Base-by-base conservation (phyloP, 306 rosid genomes). In the Cucurbita argyrosperma region DNA sequence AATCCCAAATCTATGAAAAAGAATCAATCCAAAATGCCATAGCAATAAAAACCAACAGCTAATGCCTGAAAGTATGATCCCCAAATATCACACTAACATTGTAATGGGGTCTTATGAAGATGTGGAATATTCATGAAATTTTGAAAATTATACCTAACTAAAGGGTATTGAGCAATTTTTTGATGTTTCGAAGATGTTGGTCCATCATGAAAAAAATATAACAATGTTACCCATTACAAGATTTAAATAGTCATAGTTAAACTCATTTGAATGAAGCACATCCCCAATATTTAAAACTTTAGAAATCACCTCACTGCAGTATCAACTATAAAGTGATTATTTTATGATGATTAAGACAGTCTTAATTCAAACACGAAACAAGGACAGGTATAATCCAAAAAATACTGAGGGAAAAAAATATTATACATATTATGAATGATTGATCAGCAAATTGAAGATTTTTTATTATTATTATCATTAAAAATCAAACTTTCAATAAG, bases 1-100 rank as follows among this genome's bases (percentile, higher is more conserved):
- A 95, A 86, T 83, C 97, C 99, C 86, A 91, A 83, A 88, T 95
- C 99, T 95, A 80, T 54, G 13, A 74, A 66, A 46, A 76, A 65
- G 12, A 38, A 50, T 69, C 12, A 50, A 49, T 49, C 15, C 45
- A 69, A 47, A 21, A 47, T 70, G 43, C 23, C 8, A 70, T 26
- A 16, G 59, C 45, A 50, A 70, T 15, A 70, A 19, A 63, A 70
- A 7, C 0, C 23, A 50, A 70, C 8, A 57, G 21, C 21, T 58
- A 57, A 23, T 42, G 23, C 68, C 58, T 19, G 52, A 39, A 72
- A 52, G 40, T 37, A 50, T 6, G 21, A 68, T 14, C 30, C 26
- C 40, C 30, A 30, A 0, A 47, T 21, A 2, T 26, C 45, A 2
- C 59, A 30, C 14, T 21, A 68, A 47, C 19, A 7, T 26, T 13